phyloP scores from a whole-genome alignment of 73 alveolate genomes.

The Tetrahymena borealis region DNA sequence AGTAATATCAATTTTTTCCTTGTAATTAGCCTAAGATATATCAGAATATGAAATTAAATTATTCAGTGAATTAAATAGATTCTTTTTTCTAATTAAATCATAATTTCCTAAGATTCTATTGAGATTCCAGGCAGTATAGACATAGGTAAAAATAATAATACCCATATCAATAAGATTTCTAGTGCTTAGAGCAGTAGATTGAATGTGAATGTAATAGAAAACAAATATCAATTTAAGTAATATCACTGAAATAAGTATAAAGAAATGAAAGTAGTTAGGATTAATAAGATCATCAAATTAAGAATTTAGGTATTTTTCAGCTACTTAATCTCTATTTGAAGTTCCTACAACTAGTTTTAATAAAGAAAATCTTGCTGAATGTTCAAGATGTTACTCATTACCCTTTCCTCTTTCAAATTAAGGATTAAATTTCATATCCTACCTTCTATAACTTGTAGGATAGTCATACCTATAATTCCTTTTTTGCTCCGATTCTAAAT shows the following conservation, averaged over 20 bases:
- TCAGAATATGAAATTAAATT: neutral
- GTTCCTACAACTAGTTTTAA: neutral
- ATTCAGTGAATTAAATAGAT: too few relatives aligned
- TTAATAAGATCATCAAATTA: neutral
- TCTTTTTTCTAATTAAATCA: neutral
- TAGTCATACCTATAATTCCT: too few relatives aligned
- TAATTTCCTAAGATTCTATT: neutral
- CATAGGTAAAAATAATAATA: neutral
- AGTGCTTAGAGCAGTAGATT: neutral
- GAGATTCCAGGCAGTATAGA: neutral
- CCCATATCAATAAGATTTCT: neutral
- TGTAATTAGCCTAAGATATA: neutral
- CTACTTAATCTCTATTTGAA: neutral
- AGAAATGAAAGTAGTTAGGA: neutral
- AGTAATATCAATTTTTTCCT: neutral
- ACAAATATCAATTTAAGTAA: neutral
- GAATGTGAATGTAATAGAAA: too few relatives aligned
- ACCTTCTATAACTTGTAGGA: too few relatives aligned
- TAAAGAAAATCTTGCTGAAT: neutral
- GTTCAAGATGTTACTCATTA: too few relatives aligned
- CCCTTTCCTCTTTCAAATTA: too few relatives aligned
- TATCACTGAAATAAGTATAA: too few relatives aligned
- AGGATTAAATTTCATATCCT: too few relatives aligned
- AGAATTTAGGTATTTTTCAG: neutral
- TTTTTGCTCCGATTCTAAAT: too few relatives aligned